Percentiles rank a stretch among this genome's conserved stretches.
These are phyloP conservation scores for Adansonia grandidieri DNA, from an alignment of 441 rosid species.

Conservation along the genomic window DNA sequence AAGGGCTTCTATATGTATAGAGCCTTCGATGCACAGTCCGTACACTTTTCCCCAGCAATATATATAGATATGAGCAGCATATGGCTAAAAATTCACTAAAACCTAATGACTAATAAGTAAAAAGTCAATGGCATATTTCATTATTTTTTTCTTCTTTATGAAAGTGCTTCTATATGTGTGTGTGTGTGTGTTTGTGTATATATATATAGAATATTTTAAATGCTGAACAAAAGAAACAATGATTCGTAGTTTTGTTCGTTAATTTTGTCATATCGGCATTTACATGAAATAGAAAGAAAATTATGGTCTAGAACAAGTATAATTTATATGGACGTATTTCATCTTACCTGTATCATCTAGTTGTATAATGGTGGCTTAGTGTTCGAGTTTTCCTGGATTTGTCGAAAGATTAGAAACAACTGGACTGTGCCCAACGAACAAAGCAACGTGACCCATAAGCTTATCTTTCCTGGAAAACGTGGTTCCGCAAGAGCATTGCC, in stretches of 20 bases:
- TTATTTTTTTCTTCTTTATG: too few relatives aligned
- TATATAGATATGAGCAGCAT: not conserved
- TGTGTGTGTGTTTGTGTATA: too few relatives aligned
- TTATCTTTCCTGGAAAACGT: conserved; percentile 85
- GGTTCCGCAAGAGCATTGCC: conserved; percentile 91
- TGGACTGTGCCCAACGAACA: conserved; percentile 72
- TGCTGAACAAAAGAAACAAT: not conserved
- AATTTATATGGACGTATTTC: not conserved
- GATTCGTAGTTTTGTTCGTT: not conserved
- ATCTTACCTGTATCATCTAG: conserved; percentile 31
- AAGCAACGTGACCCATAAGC: conserved; percentile 74
- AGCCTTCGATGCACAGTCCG: not conserved
- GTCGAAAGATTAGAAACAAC: conserved; percentile 23
- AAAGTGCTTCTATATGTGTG: too few relatives aligned
- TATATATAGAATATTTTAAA: not conserved
- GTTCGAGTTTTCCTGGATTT: conserved; percentile 25
- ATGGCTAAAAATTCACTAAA: not conserved
- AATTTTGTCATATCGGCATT: not conserved
- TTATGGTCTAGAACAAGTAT: not conserved
- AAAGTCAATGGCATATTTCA: too few relatives aligned
- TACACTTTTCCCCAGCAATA: not conserved
- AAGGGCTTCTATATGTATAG: too few relatives aligned
- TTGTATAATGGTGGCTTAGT: conserved; percentile 28
- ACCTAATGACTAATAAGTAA: not conserved
- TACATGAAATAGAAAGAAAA: not conserved